Percentiles rank a stretch among this genome's conserved stretches.
These are phyloP conservation scores for Beauveria rudraprayagi DNA, from an alignment of 2,329 filamentous ascomycete genomes.

Conservation along the genomic window DNA sequence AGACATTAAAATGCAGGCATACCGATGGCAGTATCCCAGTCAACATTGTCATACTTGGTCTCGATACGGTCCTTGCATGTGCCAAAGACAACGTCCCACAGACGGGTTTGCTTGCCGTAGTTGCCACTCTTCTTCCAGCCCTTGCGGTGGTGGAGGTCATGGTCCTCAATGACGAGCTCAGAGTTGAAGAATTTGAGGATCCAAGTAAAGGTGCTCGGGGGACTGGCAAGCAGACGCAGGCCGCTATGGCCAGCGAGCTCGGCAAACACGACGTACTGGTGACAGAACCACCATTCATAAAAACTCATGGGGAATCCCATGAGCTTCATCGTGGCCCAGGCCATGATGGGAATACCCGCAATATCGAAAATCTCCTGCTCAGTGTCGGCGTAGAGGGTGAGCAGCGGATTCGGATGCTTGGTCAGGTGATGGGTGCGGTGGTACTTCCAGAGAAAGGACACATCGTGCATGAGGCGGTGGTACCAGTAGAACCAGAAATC, in stretches of 20 bases:
- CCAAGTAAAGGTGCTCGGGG: conserved; percentile 24
- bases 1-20: conserved; percentile 1
- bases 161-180: conserved; percentile 33
- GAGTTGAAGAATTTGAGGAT: conserved; percentile 23
- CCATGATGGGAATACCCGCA: conserved; percentile 21
- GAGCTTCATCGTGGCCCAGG: conserved; percentile 19
- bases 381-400: conserved; percentile 24
- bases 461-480: conserved; percentile 33
- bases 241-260: conserved; percentile 27
- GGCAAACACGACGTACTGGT: conserved; percentile 29
- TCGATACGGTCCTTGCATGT: conserved; percentile 11
- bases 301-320: conserved; percentile 32
- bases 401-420: conserved; percentile 28
- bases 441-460: conserved; percentile 30
- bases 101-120: conserved; percentile 11
- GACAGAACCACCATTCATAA: conserved; percentile 34
- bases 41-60: background rate
- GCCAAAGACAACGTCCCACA: conserved; percentile 11
- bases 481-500: conserved; percentile 33
- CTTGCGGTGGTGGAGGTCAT: conserved; percentile 28
- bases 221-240: conserved; percentile 25
- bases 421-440: conserved; percentile 35
- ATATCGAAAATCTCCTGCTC: conserved; percentile 24
- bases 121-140: conserved; percentile 21
- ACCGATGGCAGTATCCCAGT: conserved; percentile 8